Base-by-base conservation (phyloP, 164 flowering plant species). In the Amborella trichopoda region DNA sequence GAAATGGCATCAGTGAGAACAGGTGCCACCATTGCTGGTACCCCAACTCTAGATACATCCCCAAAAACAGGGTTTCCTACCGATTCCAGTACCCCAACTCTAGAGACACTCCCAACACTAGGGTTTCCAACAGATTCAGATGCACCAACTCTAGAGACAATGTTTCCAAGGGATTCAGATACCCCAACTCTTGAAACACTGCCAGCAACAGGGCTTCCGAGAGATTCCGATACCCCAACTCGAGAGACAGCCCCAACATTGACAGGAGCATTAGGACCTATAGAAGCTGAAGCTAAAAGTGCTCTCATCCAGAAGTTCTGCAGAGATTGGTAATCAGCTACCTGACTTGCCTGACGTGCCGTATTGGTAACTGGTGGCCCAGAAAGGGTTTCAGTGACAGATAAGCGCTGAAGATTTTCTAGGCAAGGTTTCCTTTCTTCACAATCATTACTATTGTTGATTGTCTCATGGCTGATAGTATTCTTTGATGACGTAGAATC, bases 351-450 rank as follows among this genome's bases (percentile, higher is more conserved):
- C 33, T 53, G 65, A 48, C 19, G 44, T 17, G 68, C 9, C 45
- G 44, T 48, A 30, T 42, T 63, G 37, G 52, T 14, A 32, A 43
- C 55, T 2, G 56, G 11, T 28, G 48, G 46, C 32, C 28, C 13
- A 33, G 38, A 24, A 24, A 33, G 26, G 49, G 42, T 57, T 23
- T 22, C 24, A 26, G 40, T 2, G 46, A 38, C 27, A 24, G 64
- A 33, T 27, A 47, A 57, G 56, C 26, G 23, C 17, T 44, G 54
- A 26, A 41, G 13, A 25, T 40, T 16, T 37, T 52, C 51, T 32
- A 37, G 49, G 5, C 20, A 58, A 54, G 85, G 94, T 65, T 87
- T 83, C 26, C 40, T 60, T 43, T 81, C 94, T 56, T 66, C 81
- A 43, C 32, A 44, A 46, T 65, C 78, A 44, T 6, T 8, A 17